A percentile compares a stretch with the other conserved stretches of the same genome.
phyloP scores from a whole-genome alignment of 208 protist genomes.

The Phytomonas sp. region DNA sequence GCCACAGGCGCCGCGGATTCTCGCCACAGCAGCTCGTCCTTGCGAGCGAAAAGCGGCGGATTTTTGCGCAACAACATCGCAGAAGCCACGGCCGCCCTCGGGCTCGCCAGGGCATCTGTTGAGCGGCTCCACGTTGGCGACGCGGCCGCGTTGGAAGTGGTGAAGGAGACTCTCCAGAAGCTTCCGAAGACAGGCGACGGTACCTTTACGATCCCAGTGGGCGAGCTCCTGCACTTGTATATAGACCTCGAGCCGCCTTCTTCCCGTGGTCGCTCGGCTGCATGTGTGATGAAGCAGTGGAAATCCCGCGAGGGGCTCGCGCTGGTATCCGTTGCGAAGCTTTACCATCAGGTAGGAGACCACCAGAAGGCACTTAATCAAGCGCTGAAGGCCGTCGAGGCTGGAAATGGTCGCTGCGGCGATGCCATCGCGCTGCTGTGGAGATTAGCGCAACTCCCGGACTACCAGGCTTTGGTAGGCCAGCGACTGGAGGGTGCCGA shows the following conservation, averaged over 20 bases:
- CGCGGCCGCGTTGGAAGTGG: constrained; percentile 48
- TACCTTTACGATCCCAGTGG: constrained; percentile 33
- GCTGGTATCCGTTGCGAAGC: constrained; percentile 45
- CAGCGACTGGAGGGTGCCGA: constrained; percentile 14
- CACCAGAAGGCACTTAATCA: constrained; percentile 51
- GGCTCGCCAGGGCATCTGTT: constrained; percentile 29
- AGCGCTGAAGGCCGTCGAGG: constrained; percentile 50
- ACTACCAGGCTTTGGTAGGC: constrained; percentile 17
- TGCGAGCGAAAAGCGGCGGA: neutral
- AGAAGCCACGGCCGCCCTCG: constrained; percentile 22
- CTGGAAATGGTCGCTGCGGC: constrained; percentile 25
- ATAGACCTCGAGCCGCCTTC: constrained; percentile 55
- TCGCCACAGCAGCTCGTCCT: neutral
- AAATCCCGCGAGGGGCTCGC: constrained; percentile 66
- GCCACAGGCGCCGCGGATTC: neutral
- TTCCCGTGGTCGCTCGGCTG: constrained; percentile 43
- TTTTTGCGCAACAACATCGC: constrained; percentile 2
- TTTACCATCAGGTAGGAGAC: constrained; percentile 59
- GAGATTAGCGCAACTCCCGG: constrained; percentile 29
- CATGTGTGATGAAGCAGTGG: constrained; percentile 63
- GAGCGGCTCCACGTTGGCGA: constrained; percentile 26
- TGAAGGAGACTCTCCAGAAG: constrained; percentile 43
- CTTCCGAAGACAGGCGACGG: constrained; percentile 64
- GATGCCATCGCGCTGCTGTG: constrained; percentile 68
- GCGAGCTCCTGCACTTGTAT: constrained; percentile 47